Evolutionary conservation across 2,329 filamentous ascomycete genomes (phyloP), one percentile per base, ranked within the genome.

Genomic region (Ascochyta rabiei): DNA sequence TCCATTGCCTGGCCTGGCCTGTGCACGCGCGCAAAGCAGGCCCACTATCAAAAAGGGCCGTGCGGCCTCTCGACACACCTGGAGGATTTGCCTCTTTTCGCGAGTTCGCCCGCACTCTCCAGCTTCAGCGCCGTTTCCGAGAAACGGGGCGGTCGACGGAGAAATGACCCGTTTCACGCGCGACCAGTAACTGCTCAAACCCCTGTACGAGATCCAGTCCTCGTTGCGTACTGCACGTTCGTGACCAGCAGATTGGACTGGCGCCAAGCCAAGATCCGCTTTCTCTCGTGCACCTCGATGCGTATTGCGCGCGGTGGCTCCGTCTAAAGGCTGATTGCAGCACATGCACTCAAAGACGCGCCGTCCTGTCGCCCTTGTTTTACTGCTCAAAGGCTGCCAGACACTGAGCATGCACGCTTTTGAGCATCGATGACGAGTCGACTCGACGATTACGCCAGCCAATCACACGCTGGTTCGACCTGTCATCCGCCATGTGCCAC

Each of bases 401-500:
- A 34, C 37, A 50, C 35, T 43, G 52, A 55, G 42, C 41, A 46
- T 50, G 46, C 46, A 55, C 46, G 52, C 52, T 49, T 55, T 49
- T 13, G 31, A 50, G 52, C 52, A 55, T 55, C 52, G 52, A 55
- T 55, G 52, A 55, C 52, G 52, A 55, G 24, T 47, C 46, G 56
- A 49, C 49, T 48, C 37, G 23, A 21, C 16, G 16, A 37, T 9
- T 28, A 12, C 15, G 26, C 26, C 35, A 24, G 12, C 53, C 53
- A 56, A 56, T 53, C 35, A 50, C 23, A 30, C 41, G 21, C 18
- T 34, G 35, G 48, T 35, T 33, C 24, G 19, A 56, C 33, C 48
- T 58, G 51, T 58, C 55, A 60, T 49, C 48, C 41, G 44, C 52
- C 38, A 47, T 48, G 56, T 56, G 47, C 43, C 49, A 55, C 48